Evolutionary conservation across 192 early-diverging fungal genomes (phyloP).

Genomic region (Dimargaris xerosporica): DNA sequence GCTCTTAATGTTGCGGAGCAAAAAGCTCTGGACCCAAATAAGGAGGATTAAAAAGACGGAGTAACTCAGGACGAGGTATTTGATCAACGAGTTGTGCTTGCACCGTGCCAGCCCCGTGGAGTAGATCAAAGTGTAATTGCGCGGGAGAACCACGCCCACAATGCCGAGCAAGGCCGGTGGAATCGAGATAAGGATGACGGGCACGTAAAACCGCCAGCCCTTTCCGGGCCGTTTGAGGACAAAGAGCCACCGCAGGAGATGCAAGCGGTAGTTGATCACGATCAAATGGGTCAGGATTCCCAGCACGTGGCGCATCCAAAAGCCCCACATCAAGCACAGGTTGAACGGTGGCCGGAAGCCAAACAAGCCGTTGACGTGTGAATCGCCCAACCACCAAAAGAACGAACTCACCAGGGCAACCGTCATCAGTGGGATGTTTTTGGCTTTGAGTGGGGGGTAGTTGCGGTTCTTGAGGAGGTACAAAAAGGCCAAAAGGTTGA

Average conservation of each 20-base stretch:
- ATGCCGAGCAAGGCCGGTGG: conserved; percentile 18
- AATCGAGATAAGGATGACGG: conserved; percentile 13
- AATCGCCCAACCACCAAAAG: conserved; percentile 26
- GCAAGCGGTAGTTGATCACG: conserved; percentile 21
- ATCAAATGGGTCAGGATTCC: conserved; percentile 21
- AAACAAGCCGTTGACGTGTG: conserved; percentile 25
- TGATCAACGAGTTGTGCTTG: conserved; percentile 16
- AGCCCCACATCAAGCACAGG: conserved; percentile 26
- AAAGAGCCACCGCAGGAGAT: conserved; percentile 20
- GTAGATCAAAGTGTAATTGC: conserved; percentile 13
- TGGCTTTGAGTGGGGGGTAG: conserved; percentile 33
- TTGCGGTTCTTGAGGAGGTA: conserved; percentile 26
- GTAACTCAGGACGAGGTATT: conserved; percentile 22
- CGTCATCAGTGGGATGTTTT: conserved; percentile 29
- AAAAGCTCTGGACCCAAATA: conserved; percentile 18
- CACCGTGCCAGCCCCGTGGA: conserved; percentile 17
- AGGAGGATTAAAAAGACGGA: conserved; percentile 19
- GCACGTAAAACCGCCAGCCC: conserved; percentile 18
- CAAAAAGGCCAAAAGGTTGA: conserved; percentile 17
- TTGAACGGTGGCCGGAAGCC: conserved; percentile 16
- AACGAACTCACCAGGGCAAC: conserved; percentile 18
- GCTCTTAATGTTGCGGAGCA: conserved; percentile 25
- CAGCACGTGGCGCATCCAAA: conserved; percentile 25
- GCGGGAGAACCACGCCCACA: conserved; percentile 16
- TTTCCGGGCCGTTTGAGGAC: conserved; percentile 20